Evolutionary conservation across 2,329 filamentous ascomycete genomes (phyloP), one percentile per base, ranked within the genome.

Genomic region (Lomentospora prolificans): DNA sequence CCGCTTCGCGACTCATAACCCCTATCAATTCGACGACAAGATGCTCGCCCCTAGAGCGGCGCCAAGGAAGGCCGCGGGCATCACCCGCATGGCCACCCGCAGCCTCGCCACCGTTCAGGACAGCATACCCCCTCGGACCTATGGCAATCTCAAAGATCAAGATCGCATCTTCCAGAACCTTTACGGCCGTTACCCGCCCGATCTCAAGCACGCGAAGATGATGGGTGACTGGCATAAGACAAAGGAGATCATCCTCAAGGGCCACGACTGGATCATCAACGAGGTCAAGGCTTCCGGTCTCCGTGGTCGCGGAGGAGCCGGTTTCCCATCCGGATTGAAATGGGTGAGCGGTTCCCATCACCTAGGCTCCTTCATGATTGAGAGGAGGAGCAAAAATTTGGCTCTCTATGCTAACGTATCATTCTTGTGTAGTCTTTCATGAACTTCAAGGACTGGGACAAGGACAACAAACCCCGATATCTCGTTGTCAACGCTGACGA

Each of bases 391-490:
- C 22, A 25, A 22, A 48, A 48, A 9, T 12, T 33, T 10, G 22
- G 12, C 8, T 25, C 9, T 33, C 27, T 39, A 44, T 46, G 52
- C 52, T 54, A 44, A 54, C 36, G 9, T n/a, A 8, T 44, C 9
- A 24, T n/a, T 9, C 12, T 17, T 7, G 17, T 7, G 31, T 67
- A 95, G 90, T 96, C 91, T 52, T 99, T 99, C 75, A 99, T 99
- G 94, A 99, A 99, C 80, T 91, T 92, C 80, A 96, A 96, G 76
- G 94, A 90, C 66, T 99, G 94, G 94, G 92, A 99, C 67, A 95
- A 99, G 76, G 94, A 97, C 71, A 87, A 74, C 65, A 95, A 95
- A 75, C 94, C 94, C 62, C 86, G 94, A 67, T 99, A 99, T 69
- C 79, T 99, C 56, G 92, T 99, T 59, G 90, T 99, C 76, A 99